These are phyloP conservation scores for Phytophthora boehmeriae DNA, from an alignment of 352 stramenopile genomes.

Conservation along the genomic window DNA sequence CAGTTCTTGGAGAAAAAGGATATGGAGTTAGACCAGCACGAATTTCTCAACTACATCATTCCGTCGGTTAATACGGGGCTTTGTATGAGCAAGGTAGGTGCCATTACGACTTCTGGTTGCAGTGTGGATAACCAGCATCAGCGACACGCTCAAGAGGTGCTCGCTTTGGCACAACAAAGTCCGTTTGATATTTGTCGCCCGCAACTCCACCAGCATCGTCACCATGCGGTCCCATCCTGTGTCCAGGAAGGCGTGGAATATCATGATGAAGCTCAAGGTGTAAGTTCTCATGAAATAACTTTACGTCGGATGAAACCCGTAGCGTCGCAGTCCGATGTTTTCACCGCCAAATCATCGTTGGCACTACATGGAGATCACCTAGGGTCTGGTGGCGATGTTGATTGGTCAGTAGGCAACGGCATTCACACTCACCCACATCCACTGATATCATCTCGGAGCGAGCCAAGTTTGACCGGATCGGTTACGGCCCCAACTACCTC, in stretches of 20 bases:
- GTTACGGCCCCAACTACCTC: constrained; percentile 30
- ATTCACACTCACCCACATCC: constrained; percentile 11
- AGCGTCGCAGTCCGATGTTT: constrained; percentile 34
- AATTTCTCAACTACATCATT: constrained; percentile 85
- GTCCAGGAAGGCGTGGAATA: constrained; percentile 27
- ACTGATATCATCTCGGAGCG: constrained; percentile 36
- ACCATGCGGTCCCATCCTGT: constrained; percentile 25
- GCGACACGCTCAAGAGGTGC: constrained; percentile 15
- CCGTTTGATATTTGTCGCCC: constrained; percentile 15
- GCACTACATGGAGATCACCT: background rate
- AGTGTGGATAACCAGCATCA: constrained; percentile 9
- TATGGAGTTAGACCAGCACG: constrained; percentile 82
- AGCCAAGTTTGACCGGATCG: constrained; percentile 41
- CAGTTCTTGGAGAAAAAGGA: constrained; percentile 86
- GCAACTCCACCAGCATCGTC: constrained; percentile 28
- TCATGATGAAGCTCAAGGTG: constrained; percentile 22
- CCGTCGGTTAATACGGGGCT: constrained; percentile 78
- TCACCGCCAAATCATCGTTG: constrained; percentile 31
- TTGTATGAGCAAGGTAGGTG: constrained; percentile 41
- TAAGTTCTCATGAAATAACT: constrained; percentile 20
- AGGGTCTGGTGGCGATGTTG: background rate
- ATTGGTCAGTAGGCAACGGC: background rate
- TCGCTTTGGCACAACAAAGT: constrained; percentile 9
- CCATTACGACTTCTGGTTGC: constrained; percentile 2
- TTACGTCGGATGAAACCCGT: constrained; percentile 32